These are phyloP conservation scores for Thymus mandschuricus DNA, from an alignment of 257 asterid genomes.

Conservation along the genomic window DNA sequence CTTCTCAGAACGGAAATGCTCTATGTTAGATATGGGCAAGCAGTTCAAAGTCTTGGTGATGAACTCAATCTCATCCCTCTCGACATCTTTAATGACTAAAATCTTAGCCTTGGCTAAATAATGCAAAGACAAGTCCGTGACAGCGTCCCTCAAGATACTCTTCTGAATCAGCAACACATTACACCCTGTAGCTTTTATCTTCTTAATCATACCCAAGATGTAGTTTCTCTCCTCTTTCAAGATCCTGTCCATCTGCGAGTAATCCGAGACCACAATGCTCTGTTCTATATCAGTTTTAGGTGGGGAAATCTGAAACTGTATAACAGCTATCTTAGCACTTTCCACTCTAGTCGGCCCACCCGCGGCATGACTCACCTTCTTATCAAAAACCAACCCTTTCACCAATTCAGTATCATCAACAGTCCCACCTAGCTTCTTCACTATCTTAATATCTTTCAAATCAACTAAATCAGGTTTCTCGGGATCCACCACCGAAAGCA, in stretches of 20 bases:
- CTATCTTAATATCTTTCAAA: conserved; percentile 61
- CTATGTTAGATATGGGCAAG: conserved; percentile 94
- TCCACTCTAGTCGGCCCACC: conserved; percentile 91
- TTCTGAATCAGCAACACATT: conserved; percentile 95
- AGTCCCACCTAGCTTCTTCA: too few relatives aligned
- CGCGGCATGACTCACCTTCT: conserved; percentile 96
- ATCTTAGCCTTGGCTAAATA: conserved; percentile 93
- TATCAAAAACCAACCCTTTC: conserved; percentile 88
- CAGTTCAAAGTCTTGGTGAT: conserved; percentile 97
- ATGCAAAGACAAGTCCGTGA: conserved; percentile 92
- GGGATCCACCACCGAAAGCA: conserved; percentile 90
- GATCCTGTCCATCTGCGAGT: conserved; percentile 97
- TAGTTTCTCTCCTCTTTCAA: conserved; percentile 89
- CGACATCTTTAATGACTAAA: conserved; percentile 90
- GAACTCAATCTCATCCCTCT: conserved; percentile 33
- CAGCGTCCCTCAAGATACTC: conserved; percentile 98
- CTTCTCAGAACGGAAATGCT: conserved; percentile 89
- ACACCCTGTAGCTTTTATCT: conserved; percentile 90
- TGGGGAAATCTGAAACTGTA: conserved; percentile 97
- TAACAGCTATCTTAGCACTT: conserved; percentile 91
- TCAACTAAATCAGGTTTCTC: conserved; percentile 88
- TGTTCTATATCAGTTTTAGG: conserved; percentile 99
- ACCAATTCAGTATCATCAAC: too few relatives aligned
- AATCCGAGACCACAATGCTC: conserved; percentile 95
- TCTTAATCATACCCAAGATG: conserved; percentile 54